Evolutionary conservation across 2,329 filamentous ascomycete species (phyloP), one percentile per base, ranked within the genome.

Genomic region (Cadophora luteo-olivacea): DNA sequence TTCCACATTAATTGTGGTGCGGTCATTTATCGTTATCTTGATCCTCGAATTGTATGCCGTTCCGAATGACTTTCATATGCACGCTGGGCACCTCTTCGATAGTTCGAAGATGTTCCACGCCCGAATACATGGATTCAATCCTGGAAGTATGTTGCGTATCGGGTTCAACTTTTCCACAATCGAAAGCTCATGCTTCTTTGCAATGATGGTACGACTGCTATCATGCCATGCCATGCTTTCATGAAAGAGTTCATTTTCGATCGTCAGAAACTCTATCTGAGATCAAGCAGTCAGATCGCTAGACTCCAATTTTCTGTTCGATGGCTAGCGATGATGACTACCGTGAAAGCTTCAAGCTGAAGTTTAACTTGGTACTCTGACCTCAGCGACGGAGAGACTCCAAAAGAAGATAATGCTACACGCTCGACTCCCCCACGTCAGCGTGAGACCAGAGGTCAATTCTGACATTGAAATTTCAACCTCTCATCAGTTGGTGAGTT

Each of bases 391-490:
- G 33, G 12, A 41, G 36, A 57, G 9, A 16, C 36, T 25, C 33
- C n/a, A 24, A 41, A 38, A 60, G n/a, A 11, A 41, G 33, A 33
- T 16, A 60, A 60, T 24, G 36, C 55, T 60, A 38, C n/a, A 60
- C 19, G 5, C 33, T n/a, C n/a, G n/a, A n/a, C n/a, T n/a, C n/a
- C n/a, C 55, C 32, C 55, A 57, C 54, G 32, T 57, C 36, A 60
- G 33, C 33, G 25, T 24, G n/a, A 54, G 25, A 12, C 51, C 24
- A 54, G 25, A 19, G 12, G 33, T 41, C 9, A 3, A 22, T 60
- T 60, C 41, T 22, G 41, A 60, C 11, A 3, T 29, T n/a, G 41
- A 41, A 41, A 19, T 1, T 32, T 9, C 8, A n/a, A 11, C 19
- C 5, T 58, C 32, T 16, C 32, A 19, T 38, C 32, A 36, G 54